These are phyloP conservation scores for Globisporangium lucens DNA, from an alignment of 352 stramenopile genomes.

Conservation along the genomic window DNA sequence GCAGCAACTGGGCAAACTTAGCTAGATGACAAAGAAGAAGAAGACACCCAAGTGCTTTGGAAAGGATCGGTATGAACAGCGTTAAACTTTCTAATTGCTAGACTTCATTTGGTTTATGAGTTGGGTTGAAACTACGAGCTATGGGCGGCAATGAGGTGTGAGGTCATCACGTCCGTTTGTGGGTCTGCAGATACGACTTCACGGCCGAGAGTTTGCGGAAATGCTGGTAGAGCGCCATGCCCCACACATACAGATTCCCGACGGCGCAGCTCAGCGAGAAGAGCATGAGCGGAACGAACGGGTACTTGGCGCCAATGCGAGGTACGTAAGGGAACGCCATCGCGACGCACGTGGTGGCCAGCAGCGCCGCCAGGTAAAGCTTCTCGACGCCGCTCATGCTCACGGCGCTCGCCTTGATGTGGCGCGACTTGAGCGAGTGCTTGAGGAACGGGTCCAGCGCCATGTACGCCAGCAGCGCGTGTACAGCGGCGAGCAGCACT, in stretches of 20 bases:
- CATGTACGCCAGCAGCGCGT: slow-evolving; percentile 61
- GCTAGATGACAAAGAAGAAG: slow-evolving; percentile 4
- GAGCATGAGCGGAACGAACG: slow-evolving; percentile 80
- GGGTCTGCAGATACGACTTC: slow-evolving; percentile 59
- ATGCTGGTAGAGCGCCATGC: slow-evolving; percentile 55
- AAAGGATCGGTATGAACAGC: background rate
- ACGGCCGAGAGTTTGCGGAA: slow-evolving; percentile 63
- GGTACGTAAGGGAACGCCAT: slow-evolving; percentile 57
- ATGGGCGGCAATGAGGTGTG: background rate
- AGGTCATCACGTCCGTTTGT: background rate
- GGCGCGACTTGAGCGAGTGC: slow-evolving; percentile 61
- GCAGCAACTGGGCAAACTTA: slow-evolving; percentile 74
- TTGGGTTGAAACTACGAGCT: background rate
- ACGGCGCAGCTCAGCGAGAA: slow-evolving; percentile 71
- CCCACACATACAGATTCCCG: slow-evolving; percentile 79
- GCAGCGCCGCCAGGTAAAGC: slow-evolving; percentile 42
- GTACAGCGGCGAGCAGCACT: slow-evolving; percentile 56
- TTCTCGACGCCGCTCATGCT: slow-evolving; percentile 54
- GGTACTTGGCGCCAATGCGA: slow-evolving; percentile 38
- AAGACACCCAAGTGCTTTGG: background rate
- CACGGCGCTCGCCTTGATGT: slow-evolving; percentile 64
- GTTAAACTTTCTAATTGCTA: slow-evolving; percentile 10
- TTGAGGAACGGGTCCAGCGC: slow-evolving; percentile 67
- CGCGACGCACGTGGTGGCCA: slow-evolving; percentile 32
- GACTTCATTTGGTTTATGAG: slow-evolving; percentile 3